phyloP scores from a whole-genome alignment of 176 grass and related monocot species.

The Triticum dicoccoides region DNA sequence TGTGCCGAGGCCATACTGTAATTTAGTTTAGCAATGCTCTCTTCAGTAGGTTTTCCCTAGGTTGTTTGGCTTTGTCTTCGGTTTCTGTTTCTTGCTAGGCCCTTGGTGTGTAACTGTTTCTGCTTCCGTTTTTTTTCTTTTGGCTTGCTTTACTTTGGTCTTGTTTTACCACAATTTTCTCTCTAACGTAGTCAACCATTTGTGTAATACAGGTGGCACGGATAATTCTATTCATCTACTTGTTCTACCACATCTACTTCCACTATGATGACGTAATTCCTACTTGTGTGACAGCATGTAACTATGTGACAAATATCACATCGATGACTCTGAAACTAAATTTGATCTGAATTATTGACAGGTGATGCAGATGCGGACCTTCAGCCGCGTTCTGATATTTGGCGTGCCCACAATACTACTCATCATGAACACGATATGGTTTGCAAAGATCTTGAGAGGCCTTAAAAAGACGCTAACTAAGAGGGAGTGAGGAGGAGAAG shows the following conservation, averaged over 20 bases:
- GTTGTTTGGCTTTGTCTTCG: background rate
- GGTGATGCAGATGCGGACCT: slow-evolving; percentile 65
- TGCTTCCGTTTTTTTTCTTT: background rate
- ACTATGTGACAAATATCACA: background rate
- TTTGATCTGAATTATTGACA: slow-evolving; percentile 39
- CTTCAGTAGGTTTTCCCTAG: background rate
- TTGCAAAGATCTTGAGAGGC: slow-evolving; percentile 93
- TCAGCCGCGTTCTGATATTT: slow-evolving; percentile 64
- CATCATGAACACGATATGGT: slow-evolving; percentile 87
- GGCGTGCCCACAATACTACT: slow-evolving; percentile 73
- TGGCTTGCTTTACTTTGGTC: background rate
- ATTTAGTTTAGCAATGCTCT: background rate
- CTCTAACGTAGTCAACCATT: slow-evolving; percentile 13
- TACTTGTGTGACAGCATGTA: background rate
- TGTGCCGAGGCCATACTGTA: background rate
- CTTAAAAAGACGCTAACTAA: slow-evolving; percentile 87
- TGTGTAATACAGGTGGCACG: slow-evolving; percentile 75
- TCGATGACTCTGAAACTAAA: slow-evolving; percentile 16
- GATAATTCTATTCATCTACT: slow-evolving; percentile 85
- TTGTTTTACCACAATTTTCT: background rate
- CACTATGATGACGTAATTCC: slow-evolving; percentile 75
- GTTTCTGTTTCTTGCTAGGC: background rate
- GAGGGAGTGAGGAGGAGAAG: slow-evolving; percentile 78
- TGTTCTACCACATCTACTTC: slow-evolving; percentile 92
- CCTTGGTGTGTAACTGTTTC: background rate